A percentile compares a stretch with the other conserved stretches of the same genome.
phyloP scores from a whole-genome alignment of 2,329 filamentous ascomycete genomes.

The Immersiporthe knoxdaviesiana region DNA sequence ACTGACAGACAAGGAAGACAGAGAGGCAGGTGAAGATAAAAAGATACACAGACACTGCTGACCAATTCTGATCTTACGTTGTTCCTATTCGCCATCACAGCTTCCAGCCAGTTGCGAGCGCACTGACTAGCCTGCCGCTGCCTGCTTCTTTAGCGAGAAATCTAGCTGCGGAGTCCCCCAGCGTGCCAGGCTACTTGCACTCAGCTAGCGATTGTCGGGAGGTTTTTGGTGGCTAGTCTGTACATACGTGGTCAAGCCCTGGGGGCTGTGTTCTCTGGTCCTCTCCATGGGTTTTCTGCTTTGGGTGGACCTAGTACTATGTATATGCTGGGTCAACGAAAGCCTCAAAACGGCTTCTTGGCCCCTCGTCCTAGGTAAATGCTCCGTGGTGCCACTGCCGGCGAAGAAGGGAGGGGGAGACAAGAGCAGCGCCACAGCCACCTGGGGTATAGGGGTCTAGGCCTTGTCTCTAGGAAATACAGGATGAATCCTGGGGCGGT shows the following conservation, averaged over 20 bases:
- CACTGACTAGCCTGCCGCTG: neutral
- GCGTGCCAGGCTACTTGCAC: neutral
- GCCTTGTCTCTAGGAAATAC: neutral
- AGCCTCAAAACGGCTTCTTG: neutral
- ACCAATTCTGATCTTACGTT: neutral
- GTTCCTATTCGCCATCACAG: neutral
- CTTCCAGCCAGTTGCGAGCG: neutral
- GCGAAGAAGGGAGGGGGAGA: no score
- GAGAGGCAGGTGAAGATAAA: neutral
- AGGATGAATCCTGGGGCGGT: neutral
- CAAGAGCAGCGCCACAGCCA: neutral
- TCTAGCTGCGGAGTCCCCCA: neutral
- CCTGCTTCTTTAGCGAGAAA: neutral
- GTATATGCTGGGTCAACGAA: neutral
- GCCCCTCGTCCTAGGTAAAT: no score
- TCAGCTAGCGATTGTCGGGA: neutral
- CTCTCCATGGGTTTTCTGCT: neutral
- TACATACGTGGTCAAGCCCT: neutral
- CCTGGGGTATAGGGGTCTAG: neutral
- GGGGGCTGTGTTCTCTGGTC: neutral
- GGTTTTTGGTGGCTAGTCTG: neutral
- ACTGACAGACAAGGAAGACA: no score
- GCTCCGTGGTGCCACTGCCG: no score
- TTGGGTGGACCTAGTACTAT: neutral
- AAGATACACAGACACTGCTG: neutral